Percentiles rank a stretch among this genome's conserved stretches.
phyloP scores from a whole-genome alignment of 257 asterid species.

The Leonotis leonurus region DNA sequence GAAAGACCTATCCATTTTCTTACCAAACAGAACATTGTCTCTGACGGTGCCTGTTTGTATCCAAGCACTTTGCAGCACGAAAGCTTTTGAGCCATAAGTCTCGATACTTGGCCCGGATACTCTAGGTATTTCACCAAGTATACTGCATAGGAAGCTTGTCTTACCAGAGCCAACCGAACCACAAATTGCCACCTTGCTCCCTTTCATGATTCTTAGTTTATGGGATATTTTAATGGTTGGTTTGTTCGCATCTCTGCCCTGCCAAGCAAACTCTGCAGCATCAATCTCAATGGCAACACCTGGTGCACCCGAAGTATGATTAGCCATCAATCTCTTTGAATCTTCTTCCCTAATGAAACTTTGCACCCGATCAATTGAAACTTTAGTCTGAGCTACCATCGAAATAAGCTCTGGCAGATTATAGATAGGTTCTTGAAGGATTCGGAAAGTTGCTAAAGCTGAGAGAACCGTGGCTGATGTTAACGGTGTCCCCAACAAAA shows the following conservation, averaged over 20 bases:
- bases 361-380: slow-evolving; percentile 56
- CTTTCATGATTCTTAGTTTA: slow-evolving; percentile 42
- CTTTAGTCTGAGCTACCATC: slow-evolving; percentile 74
- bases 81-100: slow-evolving; percentile 62
- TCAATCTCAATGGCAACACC: slow-evolving; percentile 61
- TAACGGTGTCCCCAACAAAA: slow-evolving; percentile 51
- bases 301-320: slow-evolving; percentile 16
- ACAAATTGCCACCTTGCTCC: slow-evolving; percentile 66
- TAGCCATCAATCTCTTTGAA: slow-evolving; percentile 30
- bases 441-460: slow-evolving; percentile 78
- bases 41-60: slow-evolving; percentile 74
- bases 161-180: slow-evolving; percentile 89
- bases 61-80: slow-evolving; percentile 89
- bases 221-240: slow-evolving; percentile 44
- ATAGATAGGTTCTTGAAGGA: slow-evolving; percentile 85
- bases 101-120: slow-evolving; percentile 50
- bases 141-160: slow-evolving; percentile 60
- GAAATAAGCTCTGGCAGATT: slow-evolving; percentile 79
- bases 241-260: slow-evolving; percentile 27
- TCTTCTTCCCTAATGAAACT: slow-evolving; percentile 47
- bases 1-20: slow-evolving; percentile 45
- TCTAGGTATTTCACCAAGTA: slow-evolving; percentile 72
- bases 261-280: slow-evolving; percentile 68
- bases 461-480: slow-evolving; percentile 75
- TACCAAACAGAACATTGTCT: slow-evolving; percentile 75